Evolutionary conservation across 768 basidiomycete species (phyloP).

Genomic region (Cystobasidium ongulense): DNA sequence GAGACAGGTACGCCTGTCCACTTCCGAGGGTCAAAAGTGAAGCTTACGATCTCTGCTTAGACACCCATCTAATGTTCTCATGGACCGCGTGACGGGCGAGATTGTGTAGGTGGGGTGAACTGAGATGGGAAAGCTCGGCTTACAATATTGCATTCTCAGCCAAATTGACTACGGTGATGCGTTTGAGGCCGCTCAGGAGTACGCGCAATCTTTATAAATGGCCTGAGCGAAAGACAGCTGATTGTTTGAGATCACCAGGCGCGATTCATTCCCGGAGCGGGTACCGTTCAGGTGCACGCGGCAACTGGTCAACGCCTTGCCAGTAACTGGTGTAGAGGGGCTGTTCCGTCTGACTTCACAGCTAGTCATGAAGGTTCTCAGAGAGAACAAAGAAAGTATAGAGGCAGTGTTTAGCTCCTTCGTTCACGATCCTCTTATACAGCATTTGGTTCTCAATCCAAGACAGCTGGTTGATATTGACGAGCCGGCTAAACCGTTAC

Average conservation of each 20-base stretch:
- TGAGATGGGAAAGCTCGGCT: constrained; percentile 41
- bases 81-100: constrained; percentile 37
- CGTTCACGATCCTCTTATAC: constrained; percentile 46
- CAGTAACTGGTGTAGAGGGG: constrained; percentile 42
- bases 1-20: constrained; percentile 43
- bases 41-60: constrained; percentile 28
- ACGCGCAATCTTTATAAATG: constrained; percentile 41
- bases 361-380: constrained; percentile 44
- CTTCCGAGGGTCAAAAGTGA: too few species aligned
- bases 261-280: constrained; percentile 40
- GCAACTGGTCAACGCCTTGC: constrained; percentile 47
- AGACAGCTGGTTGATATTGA: constrained; percentile 20
- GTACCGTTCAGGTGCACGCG: constrained; percentile 48
- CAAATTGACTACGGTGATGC: constrained; percentile 47
- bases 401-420: constrained; percentile 48
- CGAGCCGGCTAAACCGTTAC: neutral
- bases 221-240: neutral
- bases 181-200: constrained; percentile 44
- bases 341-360: constrained; percentile 45
- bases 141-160: constrained; percentile 42
- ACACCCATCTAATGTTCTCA: constrained; percentile 45
- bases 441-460: constrained; percentile 17
- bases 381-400: constrained; percentile 45
- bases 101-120: constrained; percentile 35
- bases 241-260: neutral